Conservation (phyloP, 495 filamentous ascomycete species). For the Xanthoparmelia taractica region DNA sequence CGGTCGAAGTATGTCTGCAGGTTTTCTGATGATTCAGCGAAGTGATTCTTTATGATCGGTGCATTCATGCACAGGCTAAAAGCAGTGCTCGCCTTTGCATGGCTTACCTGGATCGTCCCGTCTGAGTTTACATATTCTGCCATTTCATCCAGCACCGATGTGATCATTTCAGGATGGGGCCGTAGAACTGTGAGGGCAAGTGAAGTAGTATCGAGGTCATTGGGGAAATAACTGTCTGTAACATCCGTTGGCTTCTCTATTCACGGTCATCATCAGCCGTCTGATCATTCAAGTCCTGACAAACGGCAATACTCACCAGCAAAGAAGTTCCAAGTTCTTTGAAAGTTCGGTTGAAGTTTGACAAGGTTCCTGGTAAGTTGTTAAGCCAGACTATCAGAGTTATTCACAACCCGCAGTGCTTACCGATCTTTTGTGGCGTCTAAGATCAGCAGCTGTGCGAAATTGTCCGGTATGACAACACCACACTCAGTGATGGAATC, state of each 20-base stretch:
- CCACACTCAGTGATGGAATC: conserved; percentile 13
- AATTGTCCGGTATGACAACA: background rate
- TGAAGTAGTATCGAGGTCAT: conserved; percentile 9
- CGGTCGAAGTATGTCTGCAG: conserved; percentile 10
- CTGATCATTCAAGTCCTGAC: background rate
- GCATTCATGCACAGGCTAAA: background rate
- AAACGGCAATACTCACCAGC: background rate
- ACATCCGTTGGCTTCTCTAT: background rate
- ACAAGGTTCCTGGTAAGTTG: conserved; percentile 1
- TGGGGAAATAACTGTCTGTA: background rate
- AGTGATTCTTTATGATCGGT: background rate
- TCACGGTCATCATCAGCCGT: background rate
- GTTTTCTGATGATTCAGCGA: background rate
- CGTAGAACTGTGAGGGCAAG: conserved; percentile 3
- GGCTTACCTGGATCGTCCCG: conserved; percentile 7
- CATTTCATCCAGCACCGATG: conserved; percentile 5
- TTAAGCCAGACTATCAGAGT: background rate
- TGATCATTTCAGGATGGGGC: conserved; percentile 5
- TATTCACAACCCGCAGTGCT: background rate
- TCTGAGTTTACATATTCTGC: conserved; percentile 1
- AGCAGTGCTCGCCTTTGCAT: background rate
- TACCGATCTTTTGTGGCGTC: conserved; percentile 9
- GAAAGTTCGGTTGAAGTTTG: background rate
- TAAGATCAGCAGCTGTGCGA: conserved; percentile 6
- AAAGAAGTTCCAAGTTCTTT: conserved; percentile 9